Base-by-base conservation (phyloP, 2,329 filamentous ascomycete species). In the Penicillium expansum region DNA sequence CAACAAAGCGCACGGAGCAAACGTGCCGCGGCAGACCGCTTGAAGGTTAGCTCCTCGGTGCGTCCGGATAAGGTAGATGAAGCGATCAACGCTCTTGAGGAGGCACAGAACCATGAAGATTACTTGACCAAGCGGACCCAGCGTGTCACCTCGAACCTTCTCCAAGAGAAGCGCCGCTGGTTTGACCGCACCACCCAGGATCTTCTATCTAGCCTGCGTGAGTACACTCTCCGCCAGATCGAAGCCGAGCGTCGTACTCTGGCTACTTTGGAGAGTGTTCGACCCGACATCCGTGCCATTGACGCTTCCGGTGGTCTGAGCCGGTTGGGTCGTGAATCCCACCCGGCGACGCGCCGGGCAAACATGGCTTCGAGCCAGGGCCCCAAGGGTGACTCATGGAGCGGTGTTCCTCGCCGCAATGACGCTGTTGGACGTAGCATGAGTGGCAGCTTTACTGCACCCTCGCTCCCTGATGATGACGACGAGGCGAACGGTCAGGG, bases 331-430 rank as follows among this genome's bases (percentile, higher is more conserved):
- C 86, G 94, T 57, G 94, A 99, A 76, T 80, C 89, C 16, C 91
- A 96, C 72, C 93, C 94, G 2, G 78, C 86, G 5, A 77, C 79
- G 30, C 85, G 94, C 53, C 86, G 93, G 59, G 77, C 87, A 27
- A 93, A 86, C 74, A 77, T 97, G 63, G 90, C 90, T 16, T 90
- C 90, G 45, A 94, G 90, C 68, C 94, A 99, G 76, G 94, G 94
- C 0, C 93, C 94, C 48, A 96, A 96, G 78, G 94, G 94, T n/a
- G 94, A 99, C 74, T 89, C 94, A 16, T 99, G 94, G 94, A 96
- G 91, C 68, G 94, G 94, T 56, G 92, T 97, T 29, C 91, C 92
- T 35, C 84, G 94, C 60, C 84, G 90, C 54, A 86, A 87, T 30
- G 91, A 96, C 66, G 87, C 86, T n/a, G 76, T 91, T 55, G 88